phyloP scores from a whole-genome alignment of 352 stramenopile genomes.

The Pythium volutum region DNA sequence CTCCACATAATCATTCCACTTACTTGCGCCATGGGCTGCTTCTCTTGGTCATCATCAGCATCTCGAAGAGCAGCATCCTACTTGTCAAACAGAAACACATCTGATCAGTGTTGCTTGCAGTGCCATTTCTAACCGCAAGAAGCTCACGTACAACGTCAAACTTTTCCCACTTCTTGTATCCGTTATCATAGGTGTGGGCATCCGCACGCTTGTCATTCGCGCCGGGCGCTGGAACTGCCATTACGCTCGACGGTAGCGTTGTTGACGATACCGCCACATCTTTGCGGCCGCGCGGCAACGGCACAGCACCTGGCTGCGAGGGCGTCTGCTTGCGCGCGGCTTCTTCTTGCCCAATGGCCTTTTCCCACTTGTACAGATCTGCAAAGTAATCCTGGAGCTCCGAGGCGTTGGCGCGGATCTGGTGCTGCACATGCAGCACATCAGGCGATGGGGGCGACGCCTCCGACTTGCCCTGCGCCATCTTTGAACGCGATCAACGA shows the following conservation, averaged over 20 bases:
- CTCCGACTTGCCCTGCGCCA: constrained; percentile 32
- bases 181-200: constrained; percentile 86
- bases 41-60: constrained; percentile 25
- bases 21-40: background rate
- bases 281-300: constrained; percentile 17
- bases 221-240: background rate
- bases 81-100: background rate
- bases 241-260: background rate
- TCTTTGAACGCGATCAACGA: background rate
- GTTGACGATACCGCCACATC: constrained; percentile 6
- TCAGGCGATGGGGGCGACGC: constrained; percentile 11
- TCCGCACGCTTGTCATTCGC: constrained; percentile 34
- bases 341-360: constrained; percentile 60
- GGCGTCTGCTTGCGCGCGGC: constrained; percentile 27
- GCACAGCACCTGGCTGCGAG: constrained; percentile 6
- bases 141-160: constrained; percentile 79
- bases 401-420: constrained; percentile 78
- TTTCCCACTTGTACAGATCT: constrained; percentile 79
- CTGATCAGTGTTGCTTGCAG: background rate
- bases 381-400: constrained; percentile 77
- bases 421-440: constrained; percentile 70
- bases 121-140: background rate
- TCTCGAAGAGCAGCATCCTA: constrained; percentile 34
- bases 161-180: constrained; percentile 88
- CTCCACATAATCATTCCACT: background rate